Evolutionary conservation across 169 alveolate genomes (phyloP), one percentile per base, ranked within the genome.

Genomic region (Amoebophrya sp.): DNA sequence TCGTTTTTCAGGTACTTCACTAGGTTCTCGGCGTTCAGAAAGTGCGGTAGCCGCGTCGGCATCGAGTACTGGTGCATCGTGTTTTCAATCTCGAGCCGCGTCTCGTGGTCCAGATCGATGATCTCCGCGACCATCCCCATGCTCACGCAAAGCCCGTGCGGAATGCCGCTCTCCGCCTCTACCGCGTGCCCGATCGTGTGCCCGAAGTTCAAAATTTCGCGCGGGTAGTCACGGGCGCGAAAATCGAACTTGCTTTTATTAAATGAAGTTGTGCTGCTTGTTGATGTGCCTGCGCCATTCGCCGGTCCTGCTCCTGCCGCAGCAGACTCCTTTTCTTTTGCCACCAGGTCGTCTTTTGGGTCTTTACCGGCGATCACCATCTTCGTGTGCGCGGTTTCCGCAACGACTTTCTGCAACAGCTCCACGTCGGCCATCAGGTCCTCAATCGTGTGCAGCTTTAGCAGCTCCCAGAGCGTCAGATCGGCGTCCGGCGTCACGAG

Each of bases 181-280:
- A 94, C 43, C 31, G 95, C 96, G 90, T 93, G 95, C 31, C 96
- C 96, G 20, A 93, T 50, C 23, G 94, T 89, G 92, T 94, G 95
- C 23, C 96, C 95, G 89, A 93, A 92, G 91, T 94, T 94, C 16
- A 94, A 89, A 29, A 93, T 89, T 15, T 89, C 69, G 39, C 96
- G 94, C 7, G 78, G 78, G 78, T 58, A 58, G 34, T 2, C 4
- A 1, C 23, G 4, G 7, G 78, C 78, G 78, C 29, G 2, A 16
- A 23, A 16, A 13, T 58, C 78, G 39, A 58, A 16, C 13, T 42
- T 42, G 48, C 48, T 42, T 42, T 42, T 42, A 4, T 4, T 42
- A 42, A n/a, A n/a, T n/a, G 48, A 42, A 42, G 4, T 42, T 13
- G 48, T 42, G 48, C 48, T 42, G 4, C 23, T n/a, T 23, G 78